Evolutionary conservation across 2,329 filamentous ascomycete genomes (phyloP).

Genomic region (Pezicula rhizophila): DNA sequence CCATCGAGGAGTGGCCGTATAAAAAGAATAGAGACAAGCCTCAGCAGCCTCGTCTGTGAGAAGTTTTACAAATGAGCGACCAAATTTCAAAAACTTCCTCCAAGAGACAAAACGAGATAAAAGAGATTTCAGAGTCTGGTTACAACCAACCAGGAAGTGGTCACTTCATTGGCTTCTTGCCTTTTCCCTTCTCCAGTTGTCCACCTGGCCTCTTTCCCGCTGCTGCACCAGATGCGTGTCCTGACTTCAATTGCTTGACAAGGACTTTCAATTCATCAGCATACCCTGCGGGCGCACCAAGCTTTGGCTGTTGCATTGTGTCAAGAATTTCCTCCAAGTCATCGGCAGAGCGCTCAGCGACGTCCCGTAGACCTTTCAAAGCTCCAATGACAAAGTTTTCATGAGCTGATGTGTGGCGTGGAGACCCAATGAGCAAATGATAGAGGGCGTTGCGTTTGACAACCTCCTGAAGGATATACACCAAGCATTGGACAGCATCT

Average conservation of each 20-base stretch:
- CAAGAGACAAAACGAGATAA: not conserved
- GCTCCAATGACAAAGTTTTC: slow-evolving; percentile 20
- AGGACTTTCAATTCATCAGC: slow-evolving; percentile 12
- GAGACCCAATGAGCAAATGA: slow-evolving; percentile 19
- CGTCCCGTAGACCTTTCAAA: slow-evolving; percentile 20
- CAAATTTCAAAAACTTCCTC: too few relatives aligned
- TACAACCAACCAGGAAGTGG: not conserved
- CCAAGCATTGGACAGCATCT: slow-evolving; percentile 19
- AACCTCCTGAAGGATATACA: slow-evolving; percentile 19
- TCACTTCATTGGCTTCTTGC: slow-evolving; percentile 24
- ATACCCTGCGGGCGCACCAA: slow-evolving; percentile 16
- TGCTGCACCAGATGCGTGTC: not conserved
- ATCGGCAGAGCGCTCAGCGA: slow-evolving; percentile 14
- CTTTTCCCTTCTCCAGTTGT: slow-evolving; percentile 18
- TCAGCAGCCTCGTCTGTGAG: too few relatives aligned
- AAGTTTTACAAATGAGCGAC: too few relatives aligned
- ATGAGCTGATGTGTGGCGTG: slow-evolving; percentile 9
- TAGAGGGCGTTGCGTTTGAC: slow-evolving; percentile 21
- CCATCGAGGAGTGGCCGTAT: too few relatives aligned
- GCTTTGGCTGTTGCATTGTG: slow-evolving; percentile 13
- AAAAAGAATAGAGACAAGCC: too few relatives aligned
- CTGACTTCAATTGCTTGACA: slow-evolving; percentile 16
- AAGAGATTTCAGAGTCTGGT: too few relatives aligned
- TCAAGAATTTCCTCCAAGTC: slow-evolving; percentile 15
- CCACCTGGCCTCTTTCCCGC: slow-evolving; percentile 18